phyloP scores from a whole-genome alignment of 192 early-diverging fungal genomes.

The Allomyces javanicus region DNA sequence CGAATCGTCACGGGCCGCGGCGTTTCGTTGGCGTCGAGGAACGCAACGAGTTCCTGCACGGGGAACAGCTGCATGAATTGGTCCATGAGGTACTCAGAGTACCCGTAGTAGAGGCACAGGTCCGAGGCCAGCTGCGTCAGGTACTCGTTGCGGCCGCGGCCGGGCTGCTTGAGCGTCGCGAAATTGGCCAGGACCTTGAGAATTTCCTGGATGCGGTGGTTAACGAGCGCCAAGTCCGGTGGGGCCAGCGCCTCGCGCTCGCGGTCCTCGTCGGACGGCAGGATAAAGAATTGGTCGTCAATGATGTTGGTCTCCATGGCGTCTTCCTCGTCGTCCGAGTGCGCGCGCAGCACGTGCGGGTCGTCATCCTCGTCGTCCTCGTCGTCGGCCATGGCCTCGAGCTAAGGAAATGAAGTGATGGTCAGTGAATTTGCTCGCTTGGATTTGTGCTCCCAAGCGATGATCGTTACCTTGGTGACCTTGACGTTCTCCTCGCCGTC shows the following conservation, averaged over 20 bases:
- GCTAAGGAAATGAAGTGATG: not conserved
- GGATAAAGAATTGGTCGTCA: constrained; percentile 7
- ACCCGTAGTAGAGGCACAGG: constrained; percentile 82
- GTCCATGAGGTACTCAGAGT: constrained; percentile 74
- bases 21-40: constrained; percentile 98
- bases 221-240: constrained; percentile 52
- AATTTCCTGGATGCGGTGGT: constrained; percentile 77
- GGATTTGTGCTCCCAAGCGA: too few relatives aligned
- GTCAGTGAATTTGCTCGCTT: too few relatives aligned
- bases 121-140: constrained; percentile 74
- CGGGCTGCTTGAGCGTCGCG: constrained; percentile 52
- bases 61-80: constrained; percentile 85
- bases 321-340: constrained; percentile 1
- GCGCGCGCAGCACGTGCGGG: not conserved
- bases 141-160: constrained; percentile 62
- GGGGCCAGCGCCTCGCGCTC: constrained; percentile 29
- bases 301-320: constrained; percentile 16
- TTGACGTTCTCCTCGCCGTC: not conserved
- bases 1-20: constrained; percentile 88
- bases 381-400: not conserved
- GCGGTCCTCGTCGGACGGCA: constrained; percentile 29
- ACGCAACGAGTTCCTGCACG: constrained; percentile 71
- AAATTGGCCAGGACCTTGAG: constrained; percentile 81
- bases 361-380: constrained; percentile 1
- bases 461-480: not conserved